A percentile compares a stretch with the other conserved stretches of the same genome.
phyloP scores from a whole-genome alignment of 371 early-diverging fungal genomes.

The Rhizopus sp. region DNA sequence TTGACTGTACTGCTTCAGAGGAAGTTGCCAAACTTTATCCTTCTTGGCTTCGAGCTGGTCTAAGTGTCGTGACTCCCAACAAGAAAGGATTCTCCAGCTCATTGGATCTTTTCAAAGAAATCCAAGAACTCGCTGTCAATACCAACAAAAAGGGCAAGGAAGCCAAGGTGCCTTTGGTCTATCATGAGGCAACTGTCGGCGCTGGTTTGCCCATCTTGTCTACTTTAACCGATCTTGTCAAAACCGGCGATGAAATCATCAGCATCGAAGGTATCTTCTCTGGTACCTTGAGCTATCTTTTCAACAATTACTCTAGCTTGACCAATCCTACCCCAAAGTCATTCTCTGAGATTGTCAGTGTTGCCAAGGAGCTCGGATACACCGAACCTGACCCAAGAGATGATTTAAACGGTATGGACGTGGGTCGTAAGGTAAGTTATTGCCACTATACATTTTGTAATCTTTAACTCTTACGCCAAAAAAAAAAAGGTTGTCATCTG shows the following conservation, averaged over 20 bases:
- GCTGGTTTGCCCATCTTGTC: conserved; percentile 96
- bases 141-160: conserved; percentile 23
- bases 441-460: background rate
- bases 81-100: conserved; percentile 93
- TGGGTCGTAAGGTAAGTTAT: conserved; percentile 86
- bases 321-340: conserved; percentile 41
- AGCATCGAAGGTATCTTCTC: conserved; percentile 96
- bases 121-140: conserved; percentile 56
- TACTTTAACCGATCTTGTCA: conserved; percentile 87
- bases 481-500: conserved; percentile 72
- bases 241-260: conserved; percentile 89
- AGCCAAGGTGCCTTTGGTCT: conserved; percentile 57
- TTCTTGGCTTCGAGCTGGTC: conserved; percentile 73
- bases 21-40: conserved; percentile 82
- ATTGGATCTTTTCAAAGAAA: conserved; percentile 69
- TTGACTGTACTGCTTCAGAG: conserved; percentile 93
- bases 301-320: conserved; percentile 88
- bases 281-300: conserved; percentile 94
- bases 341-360: conserved; percentile 89
- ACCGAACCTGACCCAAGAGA: conserved; percentile 99
- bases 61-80: conserved; percentile 96
- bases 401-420: conserved; percentile 97
- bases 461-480: no score
- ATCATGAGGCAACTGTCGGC: conserved; percentile 97
- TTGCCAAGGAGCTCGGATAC: conserved; percentile 92